phyloP scores from a whole-genome alignment of 768 basidiomycete species.

The Myochromella boudieri region DNA sequence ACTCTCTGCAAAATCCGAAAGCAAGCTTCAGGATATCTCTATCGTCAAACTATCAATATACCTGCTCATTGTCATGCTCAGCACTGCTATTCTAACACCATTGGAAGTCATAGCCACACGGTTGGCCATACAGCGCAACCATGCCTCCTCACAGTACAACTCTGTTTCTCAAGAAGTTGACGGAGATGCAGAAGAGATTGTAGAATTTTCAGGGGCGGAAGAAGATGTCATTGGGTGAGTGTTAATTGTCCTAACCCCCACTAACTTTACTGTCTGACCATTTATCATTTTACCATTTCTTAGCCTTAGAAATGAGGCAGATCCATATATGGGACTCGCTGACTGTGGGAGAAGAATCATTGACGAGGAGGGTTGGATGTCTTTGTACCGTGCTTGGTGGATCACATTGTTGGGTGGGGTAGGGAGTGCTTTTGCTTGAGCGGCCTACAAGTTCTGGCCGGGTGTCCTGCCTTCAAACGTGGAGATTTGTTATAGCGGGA shows the following conservation, averaged over 20 bases:
- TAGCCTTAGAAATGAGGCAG: slow-evolving; percentile 73
- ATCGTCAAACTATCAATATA: slow-evolving; percentile 53
- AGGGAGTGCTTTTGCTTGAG: slow-evolving; percentile 51
- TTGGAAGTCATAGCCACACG: slow-evolving; percentile 79
- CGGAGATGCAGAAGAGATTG: slow-evolving; percentile 56
- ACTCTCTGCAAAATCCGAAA: slow-evolving; percentile 26
- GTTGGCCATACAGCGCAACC: slow-evolving; percentile 83
- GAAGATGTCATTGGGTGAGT: slow-evolving; percentile 86
- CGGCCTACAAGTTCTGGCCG: no score
- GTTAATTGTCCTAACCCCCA: background rate
- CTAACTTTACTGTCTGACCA: slow-evolving; percentile 1
- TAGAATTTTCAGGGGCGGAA: slow-evolving; percentile 65
- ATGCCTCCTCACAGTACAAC: slow-evolving; percentile 72
- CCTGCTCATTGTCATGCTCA: slow-evolving; percentile 51
- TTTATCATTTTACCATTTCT: slow-evolving; percentile 5
- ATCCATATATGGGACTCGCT: slow-evolving; percentile 73
- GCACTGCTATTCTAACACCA: slow-evolving; percentile 64
- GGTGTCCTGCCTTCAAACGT: no score
- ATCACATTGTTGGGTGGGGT: slow-evolving; percentile 66
- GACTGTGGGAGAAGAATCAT: slow-evolving; percentile 78
- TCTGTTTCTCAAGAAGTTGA: slow-evolving; percentile 74
- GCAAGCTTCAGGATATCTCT: slow-evolving; percentile 44
- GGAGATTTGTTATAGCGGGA: no score
- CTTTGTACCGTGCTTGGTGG: slow-evolving; percentile 88
- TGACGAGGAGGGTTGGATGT: slow-evolving; percentile 73